Conservation (phyloP, 768 basidiomycete species). For the Kwoniella botswanensis region DNA sequence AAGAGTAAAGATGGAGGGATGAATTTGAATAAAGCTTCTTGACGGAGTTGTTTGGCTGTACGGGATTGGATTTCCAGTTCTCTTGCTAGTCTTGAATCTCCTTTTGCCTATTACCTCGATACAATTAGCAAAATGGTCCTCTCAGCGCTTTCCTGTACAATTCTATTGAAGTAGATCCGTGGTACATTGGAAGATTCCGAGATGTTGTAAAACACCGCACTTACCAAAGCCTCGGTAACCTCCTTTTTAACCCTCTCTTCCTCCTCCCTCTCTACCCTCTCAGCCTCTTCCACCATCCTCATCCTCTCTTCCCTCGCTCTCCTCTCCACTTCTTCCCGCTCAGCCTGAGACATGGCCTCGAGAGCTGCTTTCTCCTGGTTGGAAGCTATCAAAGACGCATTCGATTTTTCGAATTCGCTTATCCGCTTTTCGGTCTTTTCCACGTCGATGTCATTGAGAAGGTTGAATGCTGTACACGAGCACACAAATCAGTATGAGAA, state of each 20-base stretch:
- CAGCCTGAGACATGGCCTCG: constrained; percentile 36
- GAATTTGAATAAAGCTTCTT: constrained; percentile 32
- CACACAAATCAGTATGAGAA: too few species aligned
- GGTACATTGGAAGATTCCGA: too few species aligned
- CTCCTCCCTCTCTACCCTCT: constrained; percentile 37
- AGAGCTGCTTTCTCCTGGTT: constrained; percentile 61
- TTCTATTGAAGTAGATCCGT: too few species aligned
- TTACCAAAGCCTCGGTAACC: constrained; percentile 42
- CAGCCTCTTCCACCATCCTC: constrained; percentile 46
- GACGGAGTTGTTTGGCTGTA: constrained; percentile 34
- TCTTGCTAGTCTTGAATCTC: constrained; percentile 13
- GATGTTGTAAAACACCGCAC: too few species aligned
- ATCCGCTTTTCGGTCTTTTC: constrained; percentile 82
- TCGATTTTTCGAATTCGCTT: constrained; percentile 74
- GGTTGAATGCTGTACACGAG: constrained; percentile 77
- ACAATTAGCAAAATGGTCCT: too few species aligned
- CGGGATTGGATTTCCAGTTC: constrained; percentile 31
- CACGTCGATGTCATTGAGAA: constrained; percentile 85
- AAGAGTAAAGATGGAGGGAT: constrained; percentile 30
- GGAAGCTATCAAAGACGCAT: constrained; percentile 78
- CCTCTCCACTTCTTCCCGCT: constrained; percentile 38
- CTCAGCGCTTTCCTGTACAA: too few species aligned
- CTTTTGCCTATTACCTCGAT: constrained; percentile 16
- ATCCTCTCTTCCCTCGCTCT: constrained; percentile 41
- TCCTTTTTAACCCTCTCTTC: constrained; percentile 39